Evolutionary conservation across 2,329 filamentous ascomycete genomes (phyloP).

Genomic region (Fusarium xyrophilum): DNA sequence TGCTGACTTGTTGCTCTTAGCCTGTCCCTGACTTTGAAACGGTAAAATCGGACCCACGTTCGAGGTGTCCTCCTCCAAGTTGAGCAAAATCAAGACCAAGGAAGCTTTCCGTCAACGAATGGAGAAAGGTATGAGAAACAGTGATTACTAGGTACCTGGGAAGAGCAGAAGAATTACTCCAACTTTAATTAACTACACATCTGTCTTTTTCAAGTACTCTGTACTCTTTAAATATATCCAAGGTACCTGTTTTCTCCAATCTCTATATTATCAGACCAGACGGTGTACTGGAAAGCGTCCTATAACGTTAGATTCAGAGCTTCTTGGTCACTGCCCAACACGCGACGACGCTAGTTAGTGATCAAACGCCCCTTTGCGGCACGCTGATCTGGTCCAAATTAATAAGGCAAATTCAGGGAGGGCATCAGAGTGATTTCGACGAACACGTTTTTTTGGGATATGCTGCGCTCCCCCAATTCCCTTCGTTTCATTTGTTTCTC

Average conservation of each 20-base stretch:
- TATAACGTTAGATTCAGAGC: background rate
- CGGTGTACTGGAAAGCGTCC: background rate
- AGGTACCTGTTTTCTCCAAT: background rate
- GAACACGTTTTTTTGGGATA: background rate
- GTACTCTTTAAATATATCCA: background rate
- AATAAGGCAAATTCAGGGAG: conserved; percentile 17
- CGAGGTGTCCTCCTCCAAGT: background rate
- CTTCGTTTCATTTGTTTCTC: conserved; percentile 1
- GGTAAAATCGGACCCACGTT: conserved; percentile 5
- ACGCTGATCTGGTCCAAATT: conserved; percentile 27
- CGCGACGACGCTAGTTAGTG: conserved; percentile 4
- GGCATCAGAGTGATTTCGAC: conserved; percentile 13
- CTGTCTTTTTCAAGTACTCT: background rate
- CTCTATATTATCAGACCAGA: background rate
- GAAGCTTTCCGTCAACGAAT: background rate
- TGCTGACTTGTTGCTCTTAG: conserved; percentile 13
- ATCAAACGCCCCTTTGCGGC: conserved; percentile 19
- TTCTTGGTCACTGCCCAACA: conserved; percentile 35
- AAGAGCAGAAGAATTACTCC: background rate
- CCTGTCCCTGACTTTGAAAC: background rate
- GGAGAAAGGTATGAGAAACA: background rate
- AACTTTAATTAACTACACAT: background rate
- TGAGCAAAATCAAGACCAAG: background rate
- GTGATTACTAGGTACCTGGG: background rate
- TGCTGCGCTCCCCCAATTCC: conserved; percentile 10